These are phyloP conservation scores for Lasiodiplodia gonubiensis DNA, from an alignment of 2,329 filamentous ascomycete species.

Conservation along the genomic window DNA sequence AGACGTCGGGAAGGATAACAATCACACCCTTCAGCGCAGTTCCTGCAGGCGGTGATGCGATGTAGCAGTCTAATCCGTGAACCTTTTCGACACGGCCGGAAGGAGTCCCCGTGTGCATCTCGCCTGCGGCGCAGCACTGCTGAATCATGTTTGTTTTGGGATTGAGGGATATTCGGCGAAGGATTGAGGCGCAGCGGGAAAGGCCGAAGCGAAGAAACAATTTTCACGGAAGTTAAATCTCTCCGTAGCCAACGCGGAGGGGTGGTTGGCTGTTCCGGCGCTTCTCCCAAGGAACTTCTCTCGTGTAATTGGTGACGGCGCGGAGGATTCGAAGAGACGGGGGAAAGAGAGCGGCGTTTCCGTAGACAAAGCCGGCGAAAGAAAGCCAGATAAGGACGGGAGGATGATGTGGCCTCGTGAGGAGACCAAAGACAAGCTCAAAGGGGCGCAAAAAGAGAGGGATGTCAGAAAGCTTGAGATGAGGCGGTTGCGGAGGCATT, in stretches of 20 bases:
- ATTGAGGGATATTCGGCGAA: background rate
- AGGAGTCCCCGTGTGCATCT: slow-evolving; percentile 45
- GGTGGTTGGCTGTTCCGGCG: background rate
- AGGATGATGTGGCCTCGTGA: background rate
- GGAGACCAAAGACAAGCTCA: no score
- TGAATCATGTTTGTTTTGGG: background rate
- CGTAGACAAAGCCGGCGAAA: background rate
- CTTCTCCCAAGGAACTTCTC: background rate
- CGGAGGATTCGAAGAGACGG: background rate
- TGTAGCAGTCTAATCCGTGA: slow-evolving; percentile 46
- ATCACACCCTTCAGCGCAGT: slow-evolving; percentile 41
- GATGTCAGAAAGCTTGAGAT: no score
- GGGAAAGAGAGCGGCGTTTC: background rate
- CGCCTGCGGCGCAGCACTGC: slow-evolving; percentile 45
- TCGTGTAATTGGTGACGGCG: background rate
- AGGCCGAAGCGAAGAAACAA: no score
- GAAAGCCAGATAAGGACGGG: background rate
- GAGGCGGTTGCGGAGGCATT: no score
- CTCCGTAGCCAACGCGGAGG: background rate
- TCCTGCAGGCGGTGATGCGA: slow-evolving; percentile 42
- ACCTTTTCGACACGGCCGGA: slow-evolving; percentile 42
- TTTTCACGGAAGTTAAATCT: background rate
- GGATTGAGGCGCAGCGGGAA: background rate
- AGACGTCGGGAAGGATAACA: slow-evolving; percentile 48
- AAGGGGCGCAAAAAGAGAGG: no score